Base-by-base conservation (phyloP, 371 early-diverging fungal species). In the Mucor indicus region DNA sequence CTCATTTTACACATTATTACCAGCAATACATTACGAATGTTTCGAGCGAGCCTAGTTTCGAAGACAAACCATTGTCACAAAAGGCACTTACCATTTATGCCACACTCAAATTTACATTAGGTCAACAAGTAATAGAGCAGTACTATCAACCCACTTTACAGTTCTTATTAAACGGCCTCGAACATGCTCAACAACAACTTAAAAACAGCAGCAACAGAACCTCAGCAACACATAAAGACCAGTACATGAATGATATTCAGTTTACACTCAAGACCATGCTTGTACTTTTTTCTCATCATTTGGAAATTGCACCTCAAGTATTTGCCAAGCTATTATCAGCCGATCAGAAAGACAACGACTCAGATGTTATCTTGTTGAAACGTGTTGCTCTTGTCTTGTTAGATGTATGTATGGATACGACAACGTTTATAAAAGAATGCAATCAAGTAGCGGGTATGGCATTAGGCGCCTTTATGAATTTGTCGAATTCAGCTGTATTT, bases 371-470 rank as follows among this genome's bases (percentile, higher is more conserved):
- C 3, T 25, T 68, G 3, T 33, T 64, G 16, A 35, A 47, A 1
- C 37, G 44, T 0, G 15, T 74, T 15, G 10, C 69, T 13, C 38
- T 57, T 8, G 48, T 37, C 10, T 40, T 67, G 15, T 42, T 79
- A 22, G 57, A 57, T 15, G 53, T 79, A 2, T 66, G 66, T 12
- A 40, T 60, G 0, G 53, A 66, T 16, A 62, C 70, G 6, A 25
- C 50, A 1, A 48, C 53, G 1, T 74, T 64, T 40, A 56, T 59
- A n/a, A 69, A 64, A 31, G 79, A 79, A 25, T 74, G 76, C 29
- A 58, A 64, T 22, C 79, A 74, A 38, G 60, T 68, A 9, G 66
- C 75, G 1, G 79, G 75, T 17, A 76, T 76, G 79, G 58, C 67
- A 0, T 47, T 76, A 17, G 75, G 64, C 0, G 64, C 79, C 9